phyloP scores from a whole-genome alignment of 2,329 filamentous ascomycete genomes.

The Lasiodiplodia theobromae region DNA sequence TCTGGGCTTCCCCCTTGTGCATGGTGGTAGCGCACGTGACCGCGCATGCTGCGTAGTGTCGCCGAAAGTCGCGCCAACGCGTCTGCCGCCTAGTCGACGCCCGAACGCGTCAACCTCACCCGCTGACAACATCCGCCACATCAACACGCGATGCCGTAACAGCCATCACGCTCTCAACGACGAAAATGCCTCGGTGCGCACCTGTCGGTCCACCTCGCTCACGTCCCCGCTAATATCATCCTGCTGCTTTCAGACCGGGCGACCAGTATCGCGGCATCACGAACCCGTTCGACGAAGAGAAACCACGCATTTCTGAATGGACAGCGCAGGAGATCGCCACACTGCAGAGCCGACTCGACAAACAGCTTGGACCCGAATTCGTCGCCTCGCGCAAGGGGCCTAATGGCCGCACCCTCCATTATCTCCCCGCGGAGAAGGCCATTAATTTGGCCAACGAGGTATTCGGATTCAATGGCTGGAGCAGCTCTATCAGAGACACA shows the following conservation, averaged over 20 bases:
- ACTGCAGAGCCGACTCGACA: constrained; percentile 84
- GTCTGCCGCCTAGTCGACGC: constrained; percentile 19
- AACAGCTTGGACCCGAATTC: constrained; percentile 94
- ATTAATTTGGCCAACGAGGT: constrained; percentile 95
- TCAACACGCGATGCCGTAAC: constrained; percentile 17
- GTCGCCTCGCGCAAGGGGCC: constrained; percentile 86
- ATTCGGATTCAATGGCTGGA: constrained; percentile 98
- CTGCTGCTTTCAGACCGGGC: constrained; percentile 41
- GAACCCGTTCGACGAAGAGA: constrained; percentile 86
- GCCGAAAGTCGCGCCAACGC: not conserved
- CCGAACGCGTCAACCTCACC: constrained; percentile 6
- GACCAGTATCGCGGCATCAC: constrained; percentile 49
- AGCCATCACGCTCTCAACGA: not conserved
- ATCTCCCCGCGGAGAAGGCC: constrained; percentile 94
- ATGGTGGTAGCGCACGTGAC: constrained; percentile 4
- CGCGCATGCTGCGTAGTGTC: not conserved
- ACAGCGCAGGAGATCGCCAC: constrained; percentile 91
- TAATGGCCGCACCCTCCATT: constrained; percentile 86
- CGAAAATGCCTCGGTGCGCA: constrained; percentile 22
- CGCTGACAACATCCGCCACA: constrained; percentile 4
- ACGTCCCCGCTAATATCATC: constrained; percentile 33
- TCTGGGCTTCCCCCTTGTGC: not conserved
- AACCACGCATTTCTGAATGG: constrained; percentile 75
- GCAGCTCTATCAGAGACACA: constrained; percentile 91
- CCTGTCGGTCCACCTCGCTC: not conserved